Evolutionary conservation across 2,329 filamentous ascomycete species (phyloP).

Genomic region (Fusarium sp.): DNA sequence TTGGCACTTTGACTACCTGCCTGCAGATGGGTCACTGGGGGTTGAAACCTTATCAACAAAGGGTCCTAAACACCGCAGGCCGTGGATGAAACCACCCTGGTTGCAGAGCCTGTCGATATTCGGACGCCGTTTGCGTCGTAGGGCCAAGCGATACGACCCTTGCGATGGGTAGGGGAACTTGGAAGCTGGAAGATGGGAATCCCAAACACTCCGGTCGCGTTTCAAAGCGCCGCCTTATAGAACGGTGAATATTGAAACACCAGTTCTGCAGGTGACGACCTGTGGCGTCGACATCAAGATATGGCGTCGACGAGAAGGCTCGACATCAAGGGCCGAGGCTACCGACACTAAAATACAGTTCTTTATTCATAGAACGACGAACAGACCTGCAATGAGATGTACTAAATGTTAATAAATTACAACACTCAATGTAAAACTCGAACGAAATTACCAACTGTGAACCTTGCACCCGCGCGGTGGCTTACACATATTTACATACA

Average conservation of each 20-base stretch:
- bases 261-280: conserved; percentile 8
- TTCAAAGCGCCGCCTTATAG: conserved; percentile 30
- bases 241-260: conserved; percentile 35
- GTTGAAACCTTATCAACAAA: conserved; percentile 18
- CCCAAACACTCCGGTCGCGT: conserved; percentile 31
- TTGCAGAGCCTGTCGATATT: conserved; percentile 23
- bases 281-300: conserved; percentile 7
- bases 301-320: conserved; percentile 5
- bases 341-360: not conserved
- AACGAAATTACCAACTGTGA: conserved; percentile 13
- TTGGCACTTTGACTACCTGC: too few species aligned
- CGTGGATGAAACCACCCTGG: conserved; percentile 27
- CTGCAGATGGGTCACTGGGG: too few species aligned
- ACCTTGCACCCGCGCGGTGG: conserved; percentile 7
- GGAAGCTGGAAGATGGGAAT: conserved; percentile 20
- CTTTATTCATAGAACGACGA: not conserved
- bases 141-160: conserved; percentile 35
- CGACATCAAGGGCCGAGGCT: conserved; percentile 8
- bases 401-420: not conserved
- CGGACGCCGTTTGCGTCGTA: conserved; percentile 27
- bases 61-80: conserved; percentile 4
- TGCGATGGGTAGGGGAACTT: conserved; percentile 18
- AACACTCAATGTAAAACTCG: conserved; percentile 21
- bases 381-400: not conserved
- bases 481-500: not conserved